A percentile compares a stretch with the other conserved stretches of the same genome.
Conservation (phyloP, 768 basidiomycete genomes). For the Naganishia randhawae region DNA sequence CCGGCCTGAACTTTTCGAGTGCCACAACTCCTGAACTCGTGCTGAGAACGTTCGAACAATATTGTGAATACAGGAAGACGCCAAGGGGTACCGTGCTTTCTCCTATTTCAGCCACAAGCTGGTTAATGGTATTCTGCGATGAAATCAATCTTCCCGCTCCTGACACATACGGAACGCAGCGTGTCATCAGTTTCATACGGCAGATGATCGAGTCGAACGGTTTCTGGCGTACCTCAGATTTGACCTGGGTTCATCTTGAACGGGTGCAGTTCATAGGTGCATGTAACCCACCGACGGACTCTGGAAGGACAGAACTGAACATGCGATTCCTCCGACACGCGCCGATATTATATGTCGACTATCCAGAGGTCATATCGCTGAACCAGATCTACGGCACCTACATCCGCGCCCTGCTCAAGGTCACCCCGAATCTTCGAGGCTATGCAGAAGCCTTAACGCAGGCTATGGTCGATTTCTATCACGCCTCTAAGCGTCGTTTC, state of each 20-base stretch:
- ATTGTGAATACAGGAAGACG: conserved; percentile 98
- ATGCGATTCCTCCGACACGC: conserved; percentile 97
- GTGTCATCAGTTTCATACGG: conserved; percentile 96
- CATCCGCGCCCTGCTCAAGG: conserved; percentile 90
- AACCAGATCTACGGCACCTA: conserved; percentile 99
- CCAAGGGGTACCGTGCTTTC: conserved; percentile 96
- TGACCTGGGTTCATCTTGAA: conserved; percentile 95
- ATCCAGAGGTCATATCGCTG: conserved; percentile 91
- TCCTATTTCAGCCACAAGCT: conserved; percentile 88
- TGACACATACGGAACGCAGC: conserved; percentile 97
- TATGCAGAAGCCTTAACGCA: conserved; percentile 92
- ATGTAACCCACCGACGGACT: conserved; percentile 98
- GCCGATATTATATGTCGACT: conserved; percentile 97
- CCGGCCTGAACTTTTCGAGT: conserved; percentile 97
- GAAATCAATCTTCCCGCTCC: conserved; percentile 96
- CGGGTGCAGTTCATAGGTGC: conserved; percentile 99
- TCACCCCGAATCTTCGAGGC: conserved; percentile 84
- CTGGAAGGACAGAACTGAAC: conserved; percentile 95
- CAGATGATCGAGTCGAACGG: conserved; percentile 93
- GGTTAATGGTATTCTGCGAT: conserved; percentile 99
- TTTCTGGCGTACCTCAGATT: conserved; percentile 89
- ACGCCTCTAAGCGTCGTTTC: conserved; percentile 87
- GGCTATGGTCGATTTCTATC: conserved; percentile 94
- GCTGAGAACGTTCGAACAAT: conserved; percentile 98
- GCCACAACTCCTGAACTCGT: conserved; percentile 97